These are phyloP conservation scores for Solanum dulcamara DNA, from an alignment of 257 asterid genomes.

Conservation along the genomic window DNA sequence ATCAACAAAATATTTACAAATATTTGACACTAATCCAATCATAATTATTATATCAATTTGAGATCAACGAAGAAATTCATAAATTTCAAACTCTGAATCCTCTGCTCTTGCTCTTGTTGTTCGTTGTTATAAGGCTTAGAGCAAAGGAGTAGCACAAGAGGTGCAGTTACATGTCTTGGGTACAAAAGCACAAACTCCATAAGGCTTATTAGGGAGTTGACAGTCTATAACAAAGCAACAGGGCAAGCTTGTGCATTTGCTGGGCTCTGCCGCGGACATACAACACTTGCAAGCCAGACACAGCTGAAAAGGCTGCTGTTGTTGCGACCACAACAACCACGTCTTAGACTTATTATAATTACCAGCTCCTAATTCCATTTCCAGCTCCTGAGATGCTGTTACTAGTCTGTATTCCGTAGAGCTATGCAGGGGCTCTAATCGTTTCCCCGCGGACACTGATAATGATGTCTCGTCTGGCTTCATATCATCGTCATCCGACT, in stretches of 20 bases:
- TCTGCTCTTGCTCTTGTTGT: too few species aligned
- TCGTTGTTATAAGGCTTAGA: neutral
- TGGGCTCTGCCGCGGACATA: neutral
- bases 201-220: slow-evolving; percentile 14
- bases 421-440: neutral
- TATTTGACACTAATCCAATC: neutral
- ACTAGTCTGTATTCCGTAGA: neutral
- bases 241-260: neutral
- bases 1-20: neutral
- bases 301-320: neutral
- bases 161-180: slow-evolving; percentile 10
- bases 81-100: neutral
- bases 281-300: slow-evolving; percentile 1
- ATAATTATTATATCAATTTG: neutral
- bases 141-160: neutral
- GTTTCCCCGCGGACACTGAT: neutral
- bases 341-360: neutral
- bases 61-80: neutral
- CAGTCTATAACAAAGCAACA: slow-evolving; percentile 14
- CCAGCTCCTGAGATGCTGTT: neutral
- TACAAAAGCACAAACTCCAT: slow-evolving; percentile 14
- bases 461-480: neutral
- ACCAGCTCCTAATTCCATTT: neutral
- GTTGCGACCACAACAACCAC: neutral
- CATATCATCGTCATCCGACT: neutral